Base-by-base conservation (phyloP, 2,329 filamentous ascomycete species). In the Magnaporthiopsis poae region DNA sequence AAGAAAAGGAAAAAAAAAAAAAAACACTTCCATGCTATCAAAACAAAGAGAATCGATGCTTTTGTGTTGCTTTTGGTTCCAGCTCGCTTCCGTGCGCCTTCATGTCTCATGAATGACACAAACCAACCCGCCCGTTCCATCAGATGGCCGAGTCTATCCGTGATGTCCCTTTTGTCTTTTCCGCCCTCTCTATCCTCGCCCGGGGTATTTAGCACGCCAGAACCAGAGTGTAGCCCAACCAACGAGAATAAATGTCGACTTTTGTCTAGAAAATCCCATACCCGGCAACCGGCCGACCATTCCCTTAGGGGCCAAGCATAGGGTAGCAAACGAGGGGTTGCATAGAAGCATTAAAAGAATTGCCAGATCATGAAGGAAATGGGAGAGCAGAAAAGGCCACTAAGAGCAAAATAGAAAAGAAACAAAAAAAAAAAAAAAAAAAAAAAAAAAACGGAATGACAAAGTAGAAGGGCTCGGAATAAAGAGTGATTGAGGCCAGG, bases 401-500 rank as follows among this genome's bases (percentile, higher is more conserved):
- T n/a, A 52, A 5, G 18, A 52, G 27, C 27, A 25, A 29, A 25
- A 39, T 29, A 52, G 3, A 31, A 31, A 7, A 31, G 5, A 31
- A 31, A 31, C 3, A 31, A 31, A 7, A 31, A 31, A 29, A 29
- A 25, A 29, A 25, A 39, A 63, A 52, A n/a, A 27, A 27, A 29
- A 52, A 25, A 29, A 25, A 39, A 52, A 52, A 33, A 7, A 31
- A 31, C 0, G 5, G 5, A 31, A 31, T 27, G 46, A 39, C 18
- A 46, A 52, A 46, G 35, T 63, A 64, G 35, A 65, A 8, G 52
- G 46, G 31, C 11, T 21, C 5, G 27, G n/a, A 31, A 64, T 56
- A 29, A 59, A 33, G n/a, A 64, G 3, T 46, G 33, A 35, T 52
- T 35, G 60, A 65, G 64, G 64, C 64, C 64, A 65, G 64, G 64